phyloP scores from a whole-genome alignment of 192 early-diverging fungal genomes.

The Backusella psychrophila region DNA sequence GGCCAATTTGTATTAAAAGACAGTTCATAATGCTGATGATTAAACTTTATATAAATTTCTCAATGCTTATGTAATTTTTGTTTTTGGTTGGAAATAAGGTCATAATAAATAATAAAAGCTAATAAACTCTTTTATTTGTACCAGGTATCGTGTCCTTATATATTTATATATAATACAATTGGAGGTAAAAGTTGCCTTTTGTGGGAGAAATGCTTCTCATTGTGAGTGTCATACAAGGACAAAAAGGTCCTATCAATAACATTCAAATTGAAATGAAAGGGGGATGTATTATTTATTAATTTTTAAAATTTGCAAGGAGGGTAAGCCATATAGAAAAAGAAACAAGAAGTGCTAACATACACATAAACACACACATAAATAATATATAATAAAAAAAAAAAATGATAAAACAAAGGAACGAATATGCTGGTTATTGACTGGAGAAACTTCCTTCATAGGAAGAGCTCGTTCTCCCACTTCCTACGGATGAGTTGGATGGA shows the following conservation, averaged over 20 bases:
- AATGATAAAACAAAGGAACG: conserved; percentile 4
- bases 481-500: not conserved
- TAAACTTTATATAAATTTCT: not conserved
- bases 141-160: not conserved
- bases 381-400: not conserved
- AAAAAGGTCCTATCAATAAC: not conserved
- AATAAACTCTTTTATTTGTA: not conserved
- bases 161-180: not conserved
- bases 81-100: not conserved
- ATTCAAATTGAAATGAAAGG: not conserved
- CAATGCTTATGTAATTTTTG: not conserved
- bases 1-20: not conserved
- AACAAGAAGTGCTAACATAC: conserved; percentile 1
- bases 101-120: not conserved
- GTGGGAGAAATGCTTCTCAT: not conserved
- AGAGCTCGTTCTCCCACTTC: not conserved
- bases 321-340: not conserved
- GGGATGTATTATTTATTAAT: conserved; percentile 5
- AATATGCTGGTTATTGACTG: not conserved
- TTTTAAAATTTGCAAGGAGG: not conserved
- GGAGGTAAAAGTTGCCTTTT: not conserved
- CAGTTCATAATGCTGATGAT: not conserved
- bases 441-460: conserved; percentile 4
- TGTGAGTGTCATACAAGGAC: not conserved
- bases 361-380: conserved; percentile 1